Conservation (phyloP, 1,139 yeast species). For the Schwanniomyces etchellsii region DNA sequence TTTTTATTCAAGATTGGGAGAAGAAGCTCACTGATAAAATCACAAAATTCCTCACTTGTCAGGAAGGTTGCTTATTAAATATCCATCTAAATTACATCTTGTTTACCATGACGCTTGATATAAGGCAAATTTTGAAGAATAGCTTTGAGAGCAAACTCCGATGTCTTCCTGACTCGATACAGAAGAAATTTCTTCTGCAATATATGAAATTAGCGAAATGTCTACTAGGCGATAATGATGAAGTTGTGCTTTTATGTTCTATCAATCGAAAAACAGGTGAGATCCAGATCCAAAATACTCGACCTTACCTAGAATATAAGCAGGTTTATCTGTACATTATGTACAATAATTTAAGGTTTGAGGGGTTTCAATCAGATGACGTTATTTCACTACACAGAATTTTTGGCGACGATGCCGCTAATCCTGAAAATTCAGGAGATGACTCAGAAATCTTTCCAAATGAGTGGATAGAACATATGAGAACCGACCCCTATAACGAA, state of each 20-base stretch:
- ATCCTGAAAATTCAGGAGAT: conserved; percentile 1
- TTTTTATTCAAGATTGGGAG: conserved; percentile 19
- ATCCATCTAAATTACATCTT: conserved; percentile 33
- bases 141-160: conserved; percentile 6
- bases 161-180: conserved; percentile 3
- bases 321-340: conserved; percentile 6
- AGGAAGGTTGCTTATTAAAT: conserved; percentile 25
- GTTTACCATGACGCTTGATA: conserved; percentile 25
- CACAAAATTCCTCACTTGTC: conserved; percentile 20
- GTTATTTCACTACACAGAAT: conserved; percentile 3
- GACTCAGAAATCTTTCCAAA: conserved; percentile 3
- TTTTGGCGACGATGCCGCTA: conserved; percentile 3
- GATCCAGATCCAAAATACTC: conserved; percentile 17
- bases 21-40: conserved; percentile 18
- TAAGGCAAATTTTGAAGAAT: conserved; percentile 18
- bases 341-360: conserved; percentile 1
- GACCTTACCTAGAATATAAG: conserved; percentile 11
- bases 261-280: conserved; percentile 27
- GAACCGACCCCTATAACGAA: conserved; percentile 6
- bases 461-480: conserved; percentile 1
- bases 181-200: conserved; percentile 5
- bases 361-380: conserved; percentile 1
- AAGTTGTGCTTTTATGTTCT: conserved; percentile 24
- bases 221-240: conserved; percentile 2
- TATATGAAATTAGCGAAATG: not conserved